Percentiles rank a stretch among this genome's conserved stretches.
These are phyloP conservation scores for Spencermartinsiella europaea DNA, from an alignment of 805 yeast species.

Conservation along the genomic window DNA sequence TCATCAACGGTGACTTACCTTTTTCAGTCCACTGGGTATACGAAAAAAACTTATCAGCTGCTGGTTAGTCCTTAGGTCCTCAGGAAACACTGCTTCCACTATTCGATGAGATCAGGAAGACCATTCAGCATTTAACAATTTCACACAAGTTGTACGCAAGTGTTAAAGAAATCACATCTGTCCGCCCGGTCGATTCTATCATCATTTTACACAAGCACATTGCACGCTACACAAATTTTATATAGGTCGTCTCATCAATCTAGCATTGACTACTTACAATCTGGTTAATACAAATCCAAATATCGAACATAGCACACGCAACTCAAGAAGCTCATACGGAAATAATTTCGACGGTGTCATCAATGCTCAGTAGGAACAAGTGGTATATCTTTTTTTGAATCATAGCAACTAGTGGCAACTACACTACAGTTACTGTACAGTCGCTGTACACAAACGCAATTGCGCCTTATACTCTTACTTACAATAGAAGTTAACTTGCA, in stretches of 20 bases:
- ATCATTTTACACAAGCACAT: conserved; percentile 24
- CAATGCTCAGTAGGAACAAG: conserved; percentile 34
- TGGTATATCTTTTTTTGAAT: conserved; percentile 23
- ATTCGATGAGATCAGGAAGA: conserved; percentile 11
- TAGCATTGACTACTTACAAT: not conserved
- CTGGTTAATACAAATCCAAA: not conserved
- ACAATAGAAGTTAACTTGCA: not conserved
- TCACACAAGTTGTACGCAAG: conserved; percentile 22
- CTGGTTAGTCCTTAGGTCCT: too few species aligned
- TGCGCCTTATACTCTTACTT: not conserved
- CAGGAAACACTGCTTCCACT: not conserved
- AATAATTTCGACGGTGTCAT: conserved; percentile 5
- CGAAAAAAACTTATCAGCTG: conserved; percentile 1
- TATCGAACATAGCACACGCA: not conserved
- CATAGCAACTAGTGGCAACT: conserved; percentile 21
- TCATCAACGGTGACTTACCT: conserved; percentile 26
- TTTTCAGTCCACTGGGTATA: not conserved
- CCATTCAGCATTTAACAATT: conserved; percentile 20
- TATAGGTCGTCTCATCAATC: not conserved
- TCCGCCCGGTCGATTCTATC: conserved; percentile 38
- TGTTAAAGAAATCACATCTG: conserved; percentile 20
- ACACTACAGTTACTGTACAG: not conserved
- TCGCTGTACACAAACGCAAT: not conserved
- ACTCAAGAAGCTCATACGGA: not conserved
- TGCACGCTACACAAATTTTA: not conserved